Evolutionary conservation across 805 yeast species (phyloP).

Genomic region (Kluyveromyces wickerhamii): DNA sequence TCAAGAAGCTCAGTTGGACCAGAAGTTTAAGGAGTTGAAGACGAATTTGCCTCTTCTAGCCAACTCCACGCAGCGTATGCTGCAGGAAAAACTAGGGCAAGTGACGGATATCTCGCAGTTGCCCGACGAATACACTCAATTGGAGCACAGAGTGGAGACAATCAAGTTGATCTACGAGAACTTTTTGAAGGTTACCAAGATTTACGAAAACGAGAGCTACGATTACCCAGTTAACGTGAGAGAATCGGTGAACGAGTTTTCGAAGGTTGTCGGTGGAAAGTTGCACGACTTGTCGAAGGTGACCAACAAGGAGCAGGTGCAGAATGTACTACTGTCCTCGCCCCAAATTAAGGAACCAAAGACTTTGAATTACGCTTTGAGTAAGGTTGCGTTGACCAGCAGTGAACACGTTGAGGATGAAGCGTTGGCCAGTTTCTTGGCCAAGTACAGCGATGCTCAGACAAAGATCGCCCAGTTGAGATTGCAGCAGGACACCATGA

Average conservation of each 20-base stretch:
- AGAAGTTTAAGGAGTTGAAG: conserved; percentile 12
- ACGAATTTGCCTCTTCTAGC: conserved; percentile 64
- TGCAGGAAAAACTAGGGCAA: conserved; percentile 73
- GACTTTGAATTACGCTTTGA: conserved; percentile 74
- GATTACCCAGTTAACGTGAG: conserved; percentile 71
- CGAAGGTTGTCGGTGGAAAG: conserved; percentile 55
- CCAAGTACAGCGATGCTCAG: conserved; percentile 61
- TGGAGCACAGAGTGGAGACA: conserved; percentile 67
- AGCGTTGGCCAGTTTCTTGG: conserved; percentile 54
- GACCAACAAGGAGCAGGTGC: conserved; percentile 73
- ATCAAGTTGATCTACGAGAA: conserved; percentile 59
- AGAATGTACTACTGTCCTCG: conserved; percentile 54
- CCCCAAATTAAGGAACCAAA: conserved; percentile 48
- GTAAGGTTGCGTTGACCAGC: conserved; percentile 57
- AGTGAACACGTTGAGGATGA: conserved; percentile 34
- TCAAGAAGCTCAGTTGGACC: conserved; percentile 13
- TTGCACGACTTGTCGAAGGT: conserved; percentile 65
- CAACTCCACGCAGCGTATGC: conserved; percentile 68
- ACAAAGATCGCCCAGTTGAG: conserved; percentile 75
- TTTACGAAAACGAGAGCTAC: conserved; percentile 68
- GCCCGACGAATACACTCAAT: conserved; percentile 71
- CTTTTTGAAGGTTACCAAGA: conserved; percentile 42
- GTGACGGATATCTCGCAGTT: conserved; percentile 78
- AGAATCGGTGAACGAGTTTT: conserved; percentile 69
- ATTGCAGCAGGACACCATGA: conserved; percentile 70